Conservation (phyloP, 192 early-diverging fungal species). For the Gonapodya sp. region DNA sequence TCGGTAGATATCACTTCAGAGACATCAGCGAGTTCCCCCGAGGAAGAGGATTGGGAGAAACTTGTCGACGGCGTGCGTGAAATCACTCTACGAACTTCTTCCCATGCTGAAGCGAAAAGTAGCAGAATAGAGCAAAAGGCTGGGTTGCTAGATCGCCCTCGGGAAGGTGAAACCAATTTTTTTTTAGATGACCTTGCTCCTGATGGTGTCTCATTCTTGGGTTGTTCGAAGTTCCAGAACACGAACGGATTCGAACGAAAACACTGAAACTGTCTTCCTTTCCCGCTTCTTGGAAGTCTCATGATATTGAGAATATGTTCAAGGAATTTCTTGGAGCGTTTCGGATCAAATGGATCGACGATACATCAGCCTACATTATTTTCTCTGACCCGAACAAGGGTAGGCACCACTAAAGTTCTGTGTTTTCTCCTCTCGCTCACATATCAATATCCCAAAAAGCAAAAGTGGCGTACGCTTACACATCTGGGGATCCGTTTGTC, state of each 20-base stretch:
- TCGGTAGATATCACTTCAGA: too few species aligned
- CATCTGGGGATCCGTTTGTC: slow-evolving; percentile 19
- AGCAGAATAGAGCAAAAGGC: too few species aligned
- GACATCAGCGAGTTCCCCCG: too few species aligned
- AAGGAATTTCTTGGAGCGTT: slow-evolving; percentile 34
- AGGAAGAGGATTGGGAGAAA: neutral
- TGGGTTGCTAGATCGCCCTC: too few species aligned
- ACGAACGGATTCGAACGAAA: too few species aligned
- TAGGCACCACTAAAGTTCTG: too few species aligned
- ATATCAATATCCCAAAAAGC: slow-evolving; percentile 7
- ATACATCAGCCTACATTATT: slow-evolving; percentile 56
- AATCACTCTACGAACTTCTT: too few species aligned
- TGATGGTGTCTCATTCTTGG: too few species aligned
- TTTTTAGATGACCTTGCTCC: too few species aligned
- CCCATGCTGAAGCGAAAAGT: too few species aligned
- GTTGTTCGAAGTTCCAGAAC: too few species aligned
- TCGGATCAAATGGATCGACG: slow-evolving; percentile 63
- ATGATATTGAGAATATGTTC: neutral
- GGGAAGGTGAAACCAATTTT: too few species aligned
- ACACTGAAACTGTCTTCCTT: neutral
- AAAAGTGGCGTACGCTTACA: slow-evolving; percentile 17
- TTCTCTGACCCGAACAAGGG: slow-evolving; percentile 57
- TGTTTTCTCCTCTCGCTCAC: neutral
- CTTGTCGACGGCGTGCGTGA: neutral
- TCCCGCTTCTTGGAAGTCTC: slow-evolving; percentile 4